Evolutionary conservation across 2,329 filamentous ascomycete genomes (phyloP).

Genomic region (Verticillium klebahnii): DNA sequence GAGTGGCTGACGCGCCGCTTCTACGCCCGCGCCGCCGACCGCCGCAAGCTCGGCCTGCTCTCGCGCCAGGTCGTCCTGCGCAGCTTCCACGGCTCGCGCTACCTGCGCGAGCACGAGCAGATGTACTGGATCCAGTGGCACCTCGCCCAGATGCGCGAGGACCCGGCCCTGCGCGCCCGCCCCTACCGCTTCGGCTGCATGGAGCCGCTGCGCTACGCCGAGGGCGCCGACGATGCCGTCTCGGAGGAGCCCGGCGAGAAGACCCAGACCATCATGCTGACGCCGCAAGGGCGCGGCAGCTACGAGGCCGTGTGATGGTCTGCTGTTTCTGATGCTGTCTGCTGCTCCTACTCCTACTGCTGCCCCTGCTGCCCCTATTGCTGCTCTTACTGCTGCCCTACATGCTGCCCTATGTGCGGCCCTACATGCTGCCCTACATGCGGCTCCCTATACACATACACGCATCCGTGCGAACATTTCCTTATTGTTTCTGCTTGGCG

Average conservation of each 20-base stretch:
- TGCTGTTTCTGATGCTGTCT: not conserved
- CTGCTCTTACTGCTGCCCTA: not conserved
- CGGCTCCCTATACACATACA: not conserved
- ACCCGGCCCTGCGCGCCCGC: constrained; percentile 2
- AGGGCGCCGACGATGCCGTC: not conserved
- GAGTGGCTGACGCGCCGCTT: constrained; percentile 50
- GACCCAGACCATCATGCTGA: not conserved
- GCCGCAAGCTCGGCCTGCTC: constrained; percentile 53
- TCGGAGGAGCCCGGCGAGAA: not conserved
- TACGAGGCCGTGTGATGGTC: not conserved
- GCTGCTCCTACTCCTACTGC: not conserved
- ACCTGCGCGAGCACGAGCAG: constrained; percentile 58
- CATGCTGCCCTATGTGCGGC: no score
- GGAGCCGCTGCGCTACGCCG: not conserved
- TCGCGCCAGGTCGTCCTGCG: constrained; percentile 54
- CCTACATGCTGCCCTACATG: not conserved
- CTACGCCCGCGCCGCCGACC: constrained; percentile 54
- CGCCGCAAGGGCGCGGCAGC: not conserved
- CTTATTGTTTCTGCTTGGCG: no score
- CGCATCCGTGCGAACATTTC: no score
- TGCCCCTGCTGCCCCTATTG: not conserved
- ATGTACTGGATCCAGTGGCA: constrained; percentile 48
- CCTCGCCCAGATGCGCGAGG: constrained; percentile 21
- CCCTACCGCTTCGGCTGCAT: constrained; percentile 1
- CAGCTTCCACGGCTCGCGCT: constrained; percentile 54